Evolutionary conservation across 176 grass and related monocot species (phyloP), one percentile per base, ranked within the genome.

Genomic region (Oryza brachyantha): DNA sequence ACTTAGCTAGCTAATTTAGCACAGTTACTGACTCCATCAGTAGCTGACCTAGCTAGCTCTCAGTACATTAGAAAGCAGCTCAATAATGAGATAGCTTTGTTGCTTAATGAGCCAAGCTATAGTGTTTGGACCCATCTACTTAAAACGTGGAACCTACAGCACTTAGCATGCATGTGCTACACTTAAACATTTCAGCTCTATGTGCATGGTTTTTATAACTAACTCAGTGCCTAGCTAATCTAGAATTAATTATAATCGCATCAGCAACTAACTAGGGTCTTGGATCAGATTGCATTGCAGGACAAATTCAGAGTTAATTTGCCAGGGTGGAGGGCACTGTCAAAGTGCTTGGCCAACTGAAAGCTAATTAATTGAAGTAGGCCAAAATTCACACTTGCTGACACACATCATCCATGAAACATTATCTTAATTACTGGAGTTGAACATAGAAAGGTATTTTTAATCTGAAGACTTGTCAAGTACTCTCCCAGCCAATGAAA

Each of bases 101-200:
- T 72, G 76, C 69, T 79, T 69, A 88, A 42, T 29, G 76, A 75
- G 55, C 81, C 66, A 84, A 80, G 64, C 64, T 75, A n/a, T 52
- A 80, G 52, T 14, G 57, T 80, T 65, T 88, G 81, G 86, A 88
- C 81, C 86, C 72, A 19, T 81, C 81, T 84, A 79, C 69, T 75
- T 54, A 70, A 70, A 45, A 37, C 76, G 21, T 43, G n/a, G 19
- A 48, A 81, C 72, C 82, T 76, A 75, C 65, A 66, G 64, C 65
- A 29, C 81, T 81, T 76, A 81, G 66, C 86, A 78, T 78, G 75
- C 83, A 73, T 78, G 60, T 72, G 64, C 32, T 58, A 70, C 86
- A 57, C 42, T 79, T 79, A 84, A 64, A 38, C 64, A 72, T 80
- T 32, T 85, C 55, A 63, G 22, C 65, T 17, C 77, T 81, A 76